Base-by-base conservation (phyloP, 73 alveolate genomes). In the Paramecium pentaurelia region DNA sequence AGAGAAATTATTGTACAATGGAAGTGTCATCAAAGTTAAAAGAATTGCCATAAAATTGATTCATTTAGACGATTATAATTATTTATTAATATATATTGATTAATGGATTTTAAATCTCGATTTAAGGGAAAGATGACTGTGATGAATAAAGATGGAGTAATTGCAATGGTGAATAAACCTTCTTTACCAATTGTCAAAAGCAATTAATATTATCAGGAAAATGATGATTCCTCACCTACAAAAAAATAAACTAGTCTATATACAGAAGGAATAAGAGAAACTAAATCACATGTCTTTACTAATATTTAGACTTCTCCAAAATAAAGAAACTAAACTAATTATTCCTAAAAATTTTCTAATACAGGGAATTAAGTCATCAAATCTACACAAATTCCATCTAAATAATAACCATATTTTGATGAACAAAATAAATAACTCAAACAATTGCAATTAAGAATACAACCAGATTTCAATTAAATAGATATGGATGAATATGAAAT, bases 21-120 rank as follows among this genome's bases (percentile, higher is more conserved):
- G 84, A 64, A 32, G 51, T 28, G 47, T 64, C 84, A 40, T 40
- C 49, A 4, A 60, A 22, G 77, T 27, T 60, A 60, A 60, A 60
- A 22, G 84, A 64, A 34, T 34, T 34, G 2, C 47, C 47, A 75
- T 75, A 30, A 34, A 38, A 37, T 25, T 75, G 38, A 30, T 75
- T 75, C 60, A 38, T 64, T 64, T 18, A 54, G 70, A 54, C 32
- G 14, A 54, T 54, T 54, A 54, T 54, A 54, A 54, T 54, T 54
- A 54, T 54, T 54, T 54, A 54, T 54, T n/a, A 18, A 54, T 4
- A 18, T 71, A 32, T 22, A 38, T 30, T 75, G 47, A 75, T 75
- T 38, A 75, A 75, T 75, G 88, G 88, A 75, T 42, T 75, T 75
- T 38, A 75, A 75, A 38, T 75, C 88, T 36, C 58, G 88, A 75